Percentiles rank a stretch among this genome's conserved stretches.
phyloP scores from a whole-genome alignment of 2,329 filamentous ascomycete species.

The Beauveria asiatica region DNA sequence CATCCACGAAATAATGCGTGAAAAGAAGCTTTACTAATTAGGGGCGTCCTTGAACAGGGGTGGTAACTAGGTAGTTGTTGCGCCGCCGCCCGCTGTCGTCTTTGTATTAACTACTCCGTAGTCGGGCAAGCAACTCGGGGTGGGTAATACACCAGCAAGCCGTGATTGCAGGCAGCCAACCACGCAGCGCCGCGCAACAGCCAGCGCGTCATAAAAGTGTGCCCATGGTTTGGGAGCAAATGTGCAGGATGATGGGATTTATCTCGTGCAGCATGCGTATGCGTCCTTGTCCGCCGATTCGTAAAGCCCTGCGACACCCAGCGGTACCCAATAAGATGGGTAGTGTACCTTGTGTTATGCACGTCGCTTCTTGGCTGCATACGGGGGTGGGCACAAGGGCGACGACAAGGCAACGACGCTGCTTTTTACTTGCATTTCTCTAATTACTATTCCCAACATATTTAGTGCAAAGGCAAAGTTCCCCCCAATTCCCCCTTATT shows the following conservation, averaged over 20 bases:
- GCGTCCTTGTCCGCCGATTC: not conserved
- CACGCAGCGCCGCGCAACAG: not conserved
- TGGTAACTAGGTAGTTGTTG: not conserved
- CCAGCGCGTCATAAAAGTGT: not conserved
- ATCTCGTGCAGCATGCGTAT: not conserved
- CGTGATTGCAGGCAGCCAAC: slow-evolving; percentile 1
- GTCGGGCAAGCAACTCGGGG: not conserved
- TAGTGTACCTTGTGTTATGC: not conserved
- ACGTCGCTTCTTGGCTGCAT: not conserved
- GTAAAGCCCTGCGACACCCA: not conserved
- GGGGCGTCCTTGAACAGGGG: not conserved
- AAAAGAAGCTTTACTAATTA: not conserved
- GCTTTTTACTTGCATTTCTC: too few species aligned
- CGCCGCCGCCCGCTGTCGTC: not conserved
- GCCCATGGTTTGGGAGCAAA: not conserved
- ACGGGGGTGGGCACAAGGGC: not conserved
- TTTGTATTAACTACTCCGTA: not conserved
- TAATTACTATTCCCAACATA: not conserved
- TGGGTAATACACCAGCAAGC: not conserved
- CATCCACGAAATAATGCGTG: not conserved
- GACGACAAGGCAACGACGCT: not conserved
- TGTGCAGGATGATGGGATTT: not conserved
- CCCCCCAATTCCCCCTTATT: not conserved
- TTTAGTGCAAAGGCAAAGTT: not conserved
- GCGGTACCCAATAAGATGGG: not conserved